Percentiles rank a stretch among this genome's conserved stretches.
Conservation (phyloP, 108 stramenopile genomes). For the Skeletonema marinoi region DNA sequence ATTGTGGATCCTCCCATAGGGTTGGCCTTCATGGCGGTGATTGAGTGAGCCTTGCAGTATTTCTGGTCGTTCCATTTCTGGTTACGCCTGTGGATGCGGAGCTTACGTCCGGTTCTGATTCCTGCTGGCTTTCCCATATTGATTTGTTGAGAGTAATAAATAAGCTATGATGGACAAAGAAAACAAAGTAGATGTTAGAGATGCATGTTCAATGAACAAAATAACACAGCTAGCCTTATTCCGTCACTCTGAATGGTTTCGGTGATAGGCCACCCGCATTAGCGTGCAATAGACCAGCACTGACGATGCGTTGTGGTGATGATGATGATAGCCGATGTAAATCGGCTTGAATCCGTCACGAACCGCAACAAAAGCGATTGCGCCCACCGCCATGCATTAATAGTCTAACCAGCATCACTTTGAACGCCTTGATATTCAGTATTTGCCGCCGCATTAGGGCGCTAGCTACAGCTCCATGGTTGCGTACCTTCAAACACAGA, state of each 20-base stretch:
- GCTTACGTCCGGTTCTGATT: constrained; percentile 98
- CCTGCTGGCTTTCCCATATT: constrained; percentile 96
- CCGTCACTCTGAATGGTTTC: background rate
- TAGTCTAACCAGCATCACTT: no score
- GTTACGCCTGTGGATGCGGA: constrained; percentile 95
- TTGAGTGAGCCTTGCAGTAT: constrained; percentile 99
- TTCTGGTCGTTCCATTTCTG: constrained; percentile 95
- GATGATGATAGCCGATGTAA: background rate
- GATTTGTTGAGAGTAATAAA: background rate
- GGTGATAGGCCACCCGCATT: background rate
- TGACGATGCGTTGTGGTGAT: background rate
- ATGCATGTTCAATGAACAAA: background rate
- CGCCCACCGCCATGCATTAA: background rate
- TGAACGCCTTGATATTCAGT: background rate
- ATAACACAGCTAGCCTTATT: background rate
- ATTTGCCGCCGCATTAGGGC: background rate
- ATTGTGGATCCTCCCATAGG: constrained; percentile 99
- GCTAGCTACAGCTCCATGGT: background rate
- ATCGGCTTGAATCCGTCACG: background rate
- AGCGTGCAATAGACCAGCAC: background rate
- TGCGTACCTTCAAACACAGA: constrained; percentile 1
- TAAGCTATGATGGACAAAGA: background rate
- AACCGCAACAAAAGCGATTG: background rate
- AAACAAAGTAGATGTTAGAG: constrained; percentile 10
- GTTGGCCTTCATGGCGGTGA: constrained; percentile 99